These are phyloP conservation scores for Colletotrichum karsti DNA, from an alignment of 2,329 filamentous ascomycete species.

Conservation along the genomic window DNA sequence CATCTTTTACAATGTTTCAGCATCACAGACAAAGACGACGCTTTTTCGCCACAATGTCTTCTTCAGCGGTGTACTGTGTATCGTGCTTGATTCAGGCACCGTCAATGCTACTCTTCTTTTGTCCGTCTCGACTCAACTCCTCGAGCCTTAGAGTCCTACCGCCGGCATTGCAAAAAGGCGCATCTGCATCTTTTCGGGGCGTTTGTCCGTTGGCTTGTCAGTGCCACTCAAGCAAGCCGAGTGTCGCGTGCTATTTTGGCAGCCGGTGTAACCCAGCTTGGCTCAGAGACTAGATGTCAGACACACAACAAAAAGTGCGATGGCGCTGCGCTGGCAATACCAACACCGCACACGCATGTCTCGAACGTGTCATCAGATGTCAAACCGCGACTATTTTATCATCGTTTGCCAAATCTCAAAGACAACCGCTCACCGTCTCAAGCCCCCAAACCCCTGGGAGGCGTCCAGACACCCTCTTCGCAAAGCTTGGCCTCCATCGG, in stretches of 20 bases:
- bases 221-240: constrained; percentile 9
- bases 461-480: neutral
- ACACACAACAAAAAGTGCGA: neutral
- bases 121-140: neutral
- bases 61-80: neutral
- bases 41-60: constrained; percentile 18
- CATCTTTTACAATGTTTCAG: constrained; percentile 26
- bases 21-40: constrained; percentile 27
- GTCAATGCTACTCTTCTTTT: constrained; percentile 6
- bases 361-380: constrained; percentile 14
- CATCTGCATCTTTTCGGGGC: neutral
- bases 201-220: neutral
- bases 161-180: neutral
- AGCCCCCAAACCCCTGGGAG: constrained; percentile 4
- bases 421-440: constrained; percentile 17
- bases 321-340: neutral
- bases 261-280: neutral
- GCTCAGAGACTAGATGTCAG: neutral
- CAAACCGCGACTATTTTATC: neutral
- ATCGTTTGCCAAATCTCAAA: neutral
- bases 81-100: constrained; percentile 14
- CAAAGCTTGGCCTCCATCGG: constrained; percentile 13
- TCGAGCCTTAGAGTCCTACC: neutral
- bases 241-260: constrained; percentile 2
- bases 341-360: constrained; percentile 13